phyloP scores from a whole-genome alignment of 768 basidiomycete species.

The Termitomyces sp. region DNA sequence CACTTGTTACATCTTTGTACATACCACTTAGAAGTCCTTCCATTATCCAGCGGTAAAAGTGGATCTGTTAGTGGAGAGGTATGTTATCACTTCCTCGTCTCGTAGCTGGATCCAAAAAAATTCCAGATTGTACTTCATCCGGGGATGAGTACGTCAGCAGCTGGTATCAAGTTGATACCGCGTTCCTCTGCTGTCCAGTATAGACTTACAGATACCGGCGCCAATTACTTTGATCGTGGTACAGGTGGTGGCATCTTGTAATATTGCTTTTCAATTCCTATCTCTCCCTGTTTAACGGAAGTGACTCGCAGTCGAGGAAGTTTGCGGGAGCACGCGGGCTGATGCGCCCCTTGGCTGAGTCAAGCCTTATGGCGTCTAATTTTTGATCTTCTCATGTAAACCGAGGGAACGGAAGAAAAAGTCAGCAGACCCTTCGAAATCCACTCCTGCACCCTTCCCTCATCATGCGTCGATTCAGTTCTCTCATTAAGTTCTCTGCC shows the following conservation, averaged over 20 bases:
- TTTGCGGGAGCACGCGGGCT: background rate
- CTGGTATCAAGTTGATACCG: conserved; percentile 36
- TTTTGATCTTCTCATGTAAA: background rate
- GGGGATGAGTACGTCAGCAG: conserved; percentile 35
- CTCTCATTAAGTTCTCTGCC: conserved; percentile 4
- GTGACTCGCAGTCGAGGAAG: background rate
- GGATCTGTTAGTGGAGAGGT: conserved; percentile 79
- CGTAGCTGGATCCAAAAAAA: background rate
- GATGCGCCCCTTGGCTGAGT: background rate
- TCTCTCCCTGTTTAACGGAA: background rate
- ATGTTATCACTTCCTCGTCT: background rate
- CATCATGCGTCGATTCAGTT: conserved; percentile 17
- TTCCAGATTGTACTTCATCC: conserved; percentile 58
- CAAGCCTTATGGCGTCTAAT: background rate
- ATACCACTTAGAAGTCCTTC: conserved; percentile 67
- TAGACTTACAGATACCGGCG: conserved; percentile 58
- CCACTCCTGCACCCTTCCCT: background rate
- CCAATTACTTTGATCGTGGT: conserved; percentile 69
- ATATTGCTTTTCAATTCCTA: background rate
- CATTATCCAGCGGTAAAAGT: conserved; percentile 70
- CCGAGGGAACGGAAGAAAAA: background rate
- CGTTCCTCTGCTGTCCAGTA: conserved; percentile 64
- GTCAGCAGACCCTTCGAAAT: background rate
- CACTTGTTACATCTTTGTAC: conserved; percentile 56
- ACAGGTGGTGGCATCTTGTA: conserved; percentile 57